Conservation (phyloP, 306 rosid species). For the Rosa persica region DNA sequence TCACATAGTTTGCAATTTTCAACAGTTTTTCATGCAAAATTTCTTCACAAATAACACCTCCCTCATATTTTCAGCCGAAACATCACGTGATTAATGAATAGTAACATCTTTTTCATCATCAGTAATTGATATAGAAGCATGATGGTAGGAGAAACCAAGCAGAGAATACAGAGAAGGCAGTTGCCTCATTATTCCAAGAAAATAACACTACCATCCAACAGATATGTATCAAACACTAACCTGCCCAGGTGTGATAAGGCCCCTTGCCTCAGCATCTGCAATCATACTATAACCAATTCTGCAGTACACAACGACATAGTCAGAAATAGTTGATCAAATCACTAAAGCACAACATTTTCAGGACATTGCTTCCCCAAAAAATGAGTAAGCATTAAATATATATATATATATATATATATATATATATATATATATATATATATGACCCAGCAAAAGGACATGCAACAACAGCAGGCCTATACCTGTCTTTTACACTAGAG, state of each 20-base stretch:
- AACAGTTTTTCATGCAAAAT: neutral
- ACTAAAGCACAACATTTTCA: neutral
- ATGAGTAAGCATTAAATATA: neutral
- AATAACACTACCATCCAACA: neutral
- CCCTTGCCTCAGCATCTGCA: conserved; percentile 73
- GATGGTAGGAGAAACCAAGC: neutral
- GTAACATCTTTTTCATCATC: neutral
- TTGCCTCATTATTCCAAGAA: neutral
- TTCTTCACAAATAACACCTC: neutral
- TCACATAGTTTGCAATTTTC: neutral
- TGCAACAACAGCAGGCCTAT: neutral
- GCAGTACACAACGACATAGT: conserved; percentile 18
- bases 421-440: too few relatives aligned
- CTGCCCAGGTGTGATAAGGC: conserved; percentile 67
- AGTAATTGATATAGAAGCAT: neutral
- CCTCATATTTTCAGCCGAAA: neutral
- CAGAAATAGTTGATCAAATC: neutral
- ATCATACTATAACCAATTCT: conserved; percentile 87
- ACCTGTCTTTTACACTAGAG: conserved; percentile 85
- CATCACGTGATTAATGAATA: neutral
- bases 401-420: too few relatives aligned
- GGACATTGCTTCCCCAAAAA: neutral
- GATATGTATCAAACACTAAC: conserved; percentile 37
- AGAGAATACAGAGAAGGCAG: neutral
- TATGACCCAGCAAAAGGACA: neutral